Percentiles rank a stretch among this genome's conserved stretches.
phyloP scores from a whole-genome alignment of 768 basidiomycete species.

The Tephrocybe sp. region DNA sequence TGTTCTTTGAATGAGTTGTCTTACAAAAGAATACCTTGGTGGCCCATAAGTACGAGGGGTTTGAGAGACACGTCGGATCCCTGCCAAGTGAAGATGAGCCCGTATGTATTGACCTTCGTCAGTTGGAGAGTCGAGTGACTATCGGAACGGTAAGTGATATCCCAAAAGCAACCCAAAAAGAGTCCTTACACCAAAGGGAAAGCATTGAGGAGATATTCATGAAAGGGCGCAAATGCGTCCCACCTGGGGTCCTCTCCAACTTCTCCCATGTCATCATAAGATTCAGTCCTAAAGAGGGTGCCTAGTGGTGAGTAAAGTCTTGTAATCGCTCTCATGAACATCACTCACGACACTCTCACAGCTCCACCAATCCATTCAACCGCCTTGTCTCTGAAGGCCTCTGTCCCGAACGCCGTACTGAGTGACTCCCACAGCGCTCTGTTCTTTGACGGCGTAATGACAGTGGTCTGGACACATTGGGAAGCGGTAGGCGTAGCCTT shows the following conservation, averaged over 20 bases:
- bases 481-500: not conserved
- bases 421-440: conserved; percentile 35
- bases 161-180: not conserved
- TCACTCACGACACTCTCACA: conserved; percentile 42
- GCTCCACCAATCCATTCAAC: conserved; percentile 51
- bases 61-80: conserved; percentile 64
- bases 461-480: conserved; percentile 37
- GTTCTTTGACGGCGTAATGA: conserved; percentile 39
- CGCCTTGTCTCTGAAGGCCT: conserved; percentile 39
- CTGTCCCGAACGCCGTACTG: conserved; percentile 29
- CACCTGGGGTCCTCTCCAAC: conserved; percentile 53
- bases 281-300: conserved; percentile 43
- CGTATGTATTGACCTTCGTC: conserved; percentile 76
- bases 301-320: not conserved
- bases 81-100: conserved; percentile 71
- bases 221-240: conserved; percentile 53
- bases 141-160: not conserved
- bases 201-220: conserved; percentile 47
- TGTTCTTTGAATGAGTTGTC: not conserved
- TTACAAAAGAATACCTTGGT: conserved; percentile 50
- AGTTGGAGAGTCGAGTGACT: conserved; percentile 62
- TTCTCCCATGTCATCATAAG: conserved; percentile 48
- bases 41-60: conserved; percentile 67
- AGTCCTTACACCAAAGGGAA: conserved; percentile 64
- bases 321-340: not conserved